Evolutionary conservation across 352 stramenopile genomes (phyloP), one percentile per base, ranked within the genome.

Genomic region (Paralagenidium karlingii): DNA sequence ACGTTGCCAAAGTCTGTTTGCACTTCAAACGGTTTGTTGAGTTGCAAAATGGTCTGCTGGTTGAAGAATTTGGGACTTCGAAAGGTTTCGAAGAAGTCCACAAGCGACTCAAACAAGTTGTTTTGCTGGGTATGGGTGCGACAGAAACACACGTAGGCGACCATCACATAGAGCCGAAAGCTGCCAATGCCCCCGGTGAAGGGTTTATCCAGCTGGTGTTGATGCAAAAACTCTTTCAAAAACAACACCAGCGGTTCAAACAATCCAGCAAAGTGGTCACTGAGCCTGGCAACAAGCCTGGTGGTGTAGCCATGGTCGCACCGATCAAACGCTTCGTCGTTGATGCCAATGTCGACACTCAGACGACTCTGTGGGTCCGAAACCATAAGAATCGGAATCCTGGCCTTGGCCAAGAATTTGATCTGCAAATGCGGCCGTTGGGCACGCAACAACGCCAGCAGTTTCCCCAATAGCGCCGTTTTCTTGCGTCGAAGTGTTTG

Each of bases 81-180:
- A 55, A 77, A 89, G 15, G 79, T 34, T 27, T 73, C 49, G 19
- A 89, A 73, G 50, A 89, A 86, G 11, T 29, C 43, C 36, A 70
- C 18, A 27, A 89, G 49, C 18, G 74, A 42, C 6, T 37, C 41
- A 0, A 52, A 64, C 5, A 60, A 33, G 32, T 48, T 33, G 3
- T 36, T 19, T 24, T 12, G 43, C 10, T 21, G 51, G 31, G 22
- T 43, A 26, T 8, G 25, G 15, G 22, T n/a, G n/a, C 24, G 42
- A 13, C 19, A 32, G 27, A 12, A n/a, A 21, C 84, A 73, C 11
- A 89, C 55, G 34, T 61, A 75, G 8, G 69, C 70, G 16, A 86
- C 66, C 71, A 89, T 86, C 47, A 86, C 65, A 34, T 89, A 89
- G 15, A 89, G 49, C 2, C 76, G 65, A 43, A 78, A 89, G 51